Conservation (phyloP, 306 rosid species). For the Lagenaria siceraria region DNA sequence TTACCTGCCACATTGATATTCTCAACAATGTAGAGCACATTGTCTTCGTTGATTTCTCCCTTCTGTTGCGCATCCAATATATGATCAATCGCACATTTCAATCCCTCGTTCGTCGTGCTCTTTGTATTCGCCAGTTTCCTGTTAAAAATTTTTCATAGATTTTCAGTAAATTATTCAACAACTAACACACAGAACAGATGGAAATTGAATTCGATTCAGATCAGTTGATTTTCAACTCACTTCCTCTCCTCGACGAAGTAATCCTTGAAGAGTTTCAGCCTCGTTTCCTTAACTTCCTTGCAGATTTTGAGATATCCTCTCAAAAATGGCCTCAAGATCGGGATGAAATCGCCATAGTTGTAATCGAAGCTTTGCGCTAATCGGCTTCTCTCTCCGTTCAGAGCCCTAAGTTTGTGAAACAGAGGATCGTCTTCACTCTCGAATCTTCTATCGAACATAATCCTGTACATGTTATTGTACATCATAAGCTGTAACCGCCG, state of each 20-base stretch:
- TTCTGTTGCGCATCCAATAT: conserved; percentile 73
- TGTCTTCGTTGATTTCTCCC: conserved; percentile 90
- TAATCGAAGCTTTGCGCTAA: conserved; percentile 89
- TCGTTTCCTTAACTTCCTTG: conserved; percentile 62
- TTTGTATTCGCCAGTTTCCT: conserved; percentile 56
- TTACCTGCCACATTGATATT: conserved; percentile 90
- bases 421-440: conserved; percentile 63
- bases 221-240: conserved; percentile 28
- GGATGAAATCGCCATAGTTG: conserved; percentile 82
- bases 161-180: neutral
- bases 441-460: conserved; percentile 72
- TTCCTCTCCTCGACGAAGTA: conserved; percentile 76
- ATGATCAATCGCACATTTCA: conserved; percentile 83
- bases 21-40: conserved; percentile 91
- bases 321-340: conserved; percentile 73
- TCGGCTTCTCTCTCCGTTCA: conserved; percentile 75
- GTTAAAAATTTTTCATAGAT: neutral
- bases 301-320: conserved; percentile 71
- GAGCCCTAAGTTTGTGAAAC: conserved; percentile 37
- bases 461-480: conserved; percentile 86
- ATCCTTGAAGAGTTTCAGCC: conserved; percentile 70
- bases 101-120: conserved; percentile 24
- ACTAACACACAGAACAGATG: neutral
- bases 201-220: neutral
- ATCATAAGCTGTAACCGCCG: conserved; percentile 65